A percentile compares a stretch with the other conserved stretches of the same genome.
Evolutionary conservation across 1,139 yeast genomes (phyloP).

Genomic region (Blastobotrys arbuscula): DNA sequence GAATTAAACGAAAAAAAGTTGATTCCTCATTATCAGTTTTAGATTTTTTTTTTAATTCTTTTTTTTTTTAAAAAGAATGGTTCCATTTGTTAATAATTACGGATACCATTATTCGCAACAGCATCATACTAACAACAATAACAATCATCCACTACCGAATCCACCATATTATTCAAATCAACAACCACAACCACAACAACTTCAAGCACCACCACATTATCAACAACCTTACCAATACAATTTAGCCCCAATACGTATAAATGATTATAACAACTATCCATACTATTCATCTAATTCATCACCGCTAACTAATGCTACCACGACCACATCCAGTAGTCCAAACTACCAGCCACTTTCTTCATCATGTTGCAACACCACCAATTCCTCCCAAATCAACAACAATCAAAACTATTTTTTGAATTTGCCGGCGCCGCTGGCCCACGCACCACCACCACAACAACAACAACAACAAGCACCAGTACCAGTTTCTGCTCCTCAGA

Average conservation of each 20-base stretch:
- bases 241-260: neutral
- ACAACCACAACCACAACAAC: neutral
- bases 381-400: neutral
- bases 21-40: too few species aligned
- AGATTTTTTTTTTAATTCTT: neutral
- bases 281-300: neutral
- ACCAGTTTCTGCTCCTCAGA: slow-evolving; percentile 33
- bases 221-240: neutral
- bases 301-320: neutral
- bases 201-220: neutral
- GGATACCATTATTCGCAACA: neutral
- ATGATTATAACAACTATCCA: neutral
- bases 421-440: slow-evolving; percentile 19
- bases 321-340: neutral
- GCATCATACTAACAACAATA: neutral
- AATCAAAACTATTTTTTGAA: neutral
- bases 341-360: neutral
- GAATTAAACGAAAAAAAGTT: too few species aligned
- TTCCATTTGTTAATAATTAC: neutral
- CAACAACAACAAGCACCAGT: slow-evolving; percentile 17
- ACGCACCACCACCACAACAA: slow-evolving; percentile 28
- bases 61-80: neutral
- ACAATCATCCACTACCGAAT: neutral
- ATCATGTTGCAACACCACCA: neutral
- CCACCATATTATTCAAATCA: neutral